These are phyloP conservation scores for Candida ulmi DNA, from an alignment of 805 yeast genomes.

Conservation along the genomic window DNA sequence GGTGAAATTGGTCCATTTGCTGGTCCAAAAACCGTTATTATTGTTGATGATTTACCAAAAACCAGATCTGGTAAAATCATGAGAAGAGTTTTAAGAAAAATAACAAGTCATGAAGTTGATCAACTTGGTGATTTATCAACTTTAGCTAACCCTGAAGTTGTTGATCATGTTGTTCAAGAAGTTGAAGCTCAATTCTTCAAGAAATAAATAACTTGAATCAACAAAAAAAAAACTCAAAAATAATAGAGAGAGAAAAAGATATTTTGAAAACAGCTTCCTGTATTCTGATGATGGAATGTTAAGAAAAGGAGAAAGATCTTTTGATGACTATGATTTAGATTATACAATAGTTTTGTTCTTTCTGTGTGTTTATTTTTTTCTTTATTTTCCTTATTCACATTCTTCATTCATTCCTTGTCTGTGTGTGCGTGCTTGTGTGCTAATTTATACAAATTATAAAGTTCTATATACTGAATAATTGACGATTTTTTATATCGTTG, in stretches of 20 bases:
- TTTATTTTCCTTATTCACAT: too few relatives aligned
- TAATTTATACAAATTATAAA: background rate
- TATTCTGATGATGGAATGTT: too few relatives aligned
- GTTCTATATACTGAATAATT: background rate
- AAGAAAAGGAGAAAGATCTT: background rate
- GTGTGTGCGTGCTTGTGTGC: too few relatives aligned
- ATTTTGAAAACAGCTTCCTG: background rate
- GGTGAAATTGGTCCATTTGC: conserved; percentile 88
- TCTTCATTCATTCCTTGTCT: too few relatives aligned
- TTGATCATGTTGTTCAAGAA: conserved; percentile 66
- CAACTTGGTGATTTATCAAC: conserved; percentile 92
- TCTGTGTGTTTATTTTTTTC: too few relatives aligned
- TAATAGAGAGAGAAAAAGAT: background rate
- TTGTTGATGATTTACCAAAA: conserved; percentile 92
- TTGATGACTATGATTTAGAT: too few relatives aligned
- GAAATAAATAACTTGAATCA: conserved; percentile 8
- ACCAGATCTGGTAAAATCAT: conserved; percentile 98
- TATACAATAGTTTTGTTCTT: too few relatives aligned
- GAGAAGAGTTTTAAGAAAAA: conserved; percentile 95
- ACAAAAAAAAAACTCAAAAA: too few relatives aligned
- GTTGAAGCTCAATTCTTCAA: conserved; percentile 32
- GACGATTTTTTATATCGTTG: too few relatives aligned
- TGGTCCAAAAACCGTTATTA: conserved; percentile 81
- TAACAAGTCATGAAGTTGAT: conserved; percentile 87
- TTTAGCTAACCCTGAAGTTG: conserved; percentile 79